Evolutionary conservation across 257 asterid genomes (phyloP).

Genomic region (Solanum ossicruentum): DNA sequence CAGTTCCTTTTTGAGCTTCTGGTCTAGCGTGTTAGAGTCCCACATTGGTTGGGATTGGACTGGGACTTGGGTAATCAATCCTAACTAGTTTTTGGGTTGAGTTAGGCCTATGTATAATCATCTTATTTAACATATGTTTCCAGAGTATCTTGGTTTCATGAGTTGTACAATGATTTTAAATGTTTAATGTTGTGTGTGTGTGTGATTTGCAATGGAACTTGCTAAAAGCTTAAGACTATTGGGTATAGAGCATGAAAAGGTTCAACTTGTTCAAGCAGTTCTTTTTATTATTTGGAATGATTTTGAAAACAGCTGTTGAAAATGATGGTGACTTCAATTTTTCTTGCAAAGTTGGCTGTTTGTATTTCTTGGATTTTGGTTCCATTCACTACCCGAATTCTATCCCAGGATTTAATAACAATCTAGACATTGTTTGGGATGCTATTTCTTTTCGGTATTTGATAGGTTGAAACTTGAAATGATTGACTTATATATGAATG

Average conservation of each 20-base stretch:
- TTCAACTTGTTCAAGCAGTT: not conserved
- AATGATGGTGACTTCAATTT: not conserved
- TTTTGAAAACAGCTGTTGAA: not conserved
- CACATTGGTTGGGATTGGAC: no score
- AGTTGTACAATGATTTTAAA: not conserved
- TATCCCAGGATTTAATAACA: not conserved
- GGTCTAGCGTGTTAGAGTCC: not conserved
- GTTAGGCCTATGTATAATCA: not conserved
- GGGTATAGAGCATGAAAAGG: not conserved
- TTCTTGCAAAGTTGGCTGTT: not conserved
- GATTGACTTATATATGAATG: not conserved
- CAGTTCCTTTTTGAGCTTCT: no score
- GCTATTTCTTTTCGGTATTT: not conserved
- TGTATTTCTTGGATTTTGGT: not conserved
- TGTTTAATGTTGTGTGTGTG: not conserved
- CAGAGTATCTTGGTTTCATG: not conserved
- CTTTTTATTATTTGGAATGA: not conserved
- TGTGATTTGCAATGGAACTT: not conserved
- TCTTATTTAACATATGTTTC: not conserved
- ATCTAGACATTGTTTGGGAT: not conserved
- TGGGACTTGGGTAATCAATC: not conserved
- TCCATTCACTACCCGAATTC: not conserved
- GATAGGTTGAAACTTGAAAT: not conserved
- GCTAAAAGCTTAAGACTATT: not conserved
- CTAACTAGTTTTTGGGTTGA: not conserved